Percentiles rank a stretch among this genome's conserved stretches.
phyloP scores from a whole-genome alignment of 768 basidiomycete genomes.

The Hydnomerulius pinastri region DNA sequence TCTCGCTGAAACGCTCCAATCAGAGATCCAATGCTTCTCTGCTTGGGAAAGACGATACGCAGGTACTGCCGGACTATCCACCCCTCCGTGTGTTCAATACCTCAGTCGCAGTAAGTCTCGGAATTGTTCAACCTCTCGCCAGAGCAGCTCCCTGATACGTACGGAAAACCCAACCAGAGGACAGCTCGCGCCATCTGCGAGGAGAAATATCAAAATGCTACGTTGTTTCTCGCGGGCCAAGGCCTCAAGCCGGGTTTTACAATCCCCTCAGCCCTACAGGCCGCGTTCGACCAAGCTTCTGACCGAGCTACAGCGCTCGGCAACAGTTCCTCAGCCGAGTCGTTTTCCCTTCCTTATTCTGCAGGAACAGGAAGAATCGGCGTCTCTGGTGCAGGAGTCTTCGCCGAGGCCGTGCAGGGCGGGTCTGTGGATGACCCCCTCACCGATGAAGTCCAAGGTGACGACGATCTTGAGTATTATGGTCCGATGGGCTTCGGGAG shows the following conservation, averaged over 20 bases:
- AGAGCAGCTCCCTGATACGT: conserved; percentile 5
- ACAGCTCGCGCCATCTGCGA: conserved; percentile 17
- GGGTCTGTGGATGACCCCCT: conserved; percentile 29
- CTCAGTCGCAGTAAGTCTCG: conserved; percentile 13
- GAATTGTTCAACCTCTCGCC: too few species aligned
- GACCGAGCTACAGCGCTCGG: conserved; percentile 16
- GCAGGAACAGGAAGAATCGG: neutral
- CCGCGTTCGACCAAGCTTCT: conserved; percentile 19
- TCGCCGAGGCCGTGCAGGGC: neutral
- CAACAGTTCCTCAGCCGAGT: neutral
- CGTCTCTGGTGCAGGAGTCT: neutral
- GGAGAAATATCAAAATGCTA: conserved; percentile 20
- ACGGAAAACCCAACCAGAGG: neutral
- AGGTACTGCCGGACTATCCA: too few species aligned
- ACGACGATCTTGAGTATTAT: conserved; percentile 50
- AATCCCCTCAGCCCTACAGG: conserved; percentile 15
- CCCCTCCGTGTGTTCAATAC: conserved; percentile 2
- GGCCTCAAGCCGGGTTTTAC: conserved; percentile 5
- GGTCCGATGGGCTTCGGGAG: conserved; percentile 51
- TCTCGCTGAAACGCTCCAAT: neutral
- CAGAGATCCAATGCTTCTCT: too few species aligned
- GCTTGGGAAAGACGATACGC: too few species aligned
- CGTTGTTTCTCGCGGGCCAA: conserved; percentile 12
- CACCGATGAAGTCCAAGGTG: conserved; percentile 39
- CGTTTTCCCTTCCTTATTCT: neutral